phyloP scores from a whole-genome alignment of 75 land plant genomes.

The Azolla pinnata region DNA sequence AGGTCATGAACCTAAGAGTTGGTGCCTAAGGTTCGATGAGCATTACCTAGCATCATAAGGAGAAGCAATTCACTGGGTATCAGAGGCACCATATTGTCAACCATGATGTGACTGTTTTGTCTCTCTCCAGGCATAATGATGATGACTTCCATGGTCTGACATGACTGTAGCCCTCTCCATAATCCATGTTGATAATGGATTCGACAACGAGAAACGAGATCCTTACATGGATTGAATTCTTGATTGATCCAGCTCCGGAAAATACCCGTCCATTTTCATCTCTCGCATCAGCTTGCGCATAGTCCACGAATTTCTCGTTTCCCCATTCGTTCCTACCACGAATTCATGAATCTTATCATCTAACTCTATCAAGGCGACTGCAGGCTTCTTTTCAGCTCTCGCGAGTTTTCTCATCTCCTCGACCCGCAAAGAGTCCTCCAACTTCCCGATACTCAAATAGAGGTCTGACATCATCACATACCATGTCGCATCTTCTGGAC shows the following conservation, averaged over 20 bases:
- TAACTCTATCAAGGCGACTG: neutral
- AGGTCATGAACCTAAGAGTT: too few relatives aligned
- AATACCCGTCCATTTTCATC: neutral
- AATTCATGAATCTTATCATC: neutral
- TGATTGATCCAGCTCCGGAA: slow-evolving; percentile 1
- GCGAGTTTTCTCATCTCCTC: slow-evolving; percentile 35
- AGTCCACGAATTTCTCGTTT: neutral
- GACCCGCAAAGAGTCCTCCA: slow-evolving; percentile 28
- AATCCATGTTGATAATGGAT: too few relatives aligned
- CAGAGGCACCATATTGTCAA: too few relatives aligned
- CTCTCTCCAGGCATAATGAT: too few relatives aligned
- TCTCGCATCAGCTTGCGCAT: neutral
- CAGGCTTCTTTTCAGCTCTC: slow-evolving; percentile 44
- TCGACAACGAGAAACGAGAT: too few relatives aligned
- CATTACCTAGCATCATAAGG: too few relatives aligned
- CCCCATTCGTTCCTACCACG: neutral
- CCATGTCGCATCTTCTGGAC: slow-evolving; percentile 29
- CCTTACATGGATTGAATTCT: too few relatives aligned
- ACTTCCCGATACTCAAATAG: slow-evolving; percentile 34
- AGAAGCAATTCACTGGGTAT: too few relatives aligned
- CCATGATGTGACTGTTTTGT: too few relatives aligned
- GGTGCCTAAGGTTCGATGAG: too few relatives aligned
- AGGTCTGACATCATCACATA: slow-evolving; percentile 42
- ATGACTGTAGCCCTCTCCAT: too few relatives aligned
- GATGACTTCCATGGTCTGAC: too few relatives aligned